Percentiles rank a stretch among this genome's conserved stretches.
Evolutionary conservation across 192 early-diverging fungal species (phyloP).

Genomic region (Dimargaris verticillata): DNA sequence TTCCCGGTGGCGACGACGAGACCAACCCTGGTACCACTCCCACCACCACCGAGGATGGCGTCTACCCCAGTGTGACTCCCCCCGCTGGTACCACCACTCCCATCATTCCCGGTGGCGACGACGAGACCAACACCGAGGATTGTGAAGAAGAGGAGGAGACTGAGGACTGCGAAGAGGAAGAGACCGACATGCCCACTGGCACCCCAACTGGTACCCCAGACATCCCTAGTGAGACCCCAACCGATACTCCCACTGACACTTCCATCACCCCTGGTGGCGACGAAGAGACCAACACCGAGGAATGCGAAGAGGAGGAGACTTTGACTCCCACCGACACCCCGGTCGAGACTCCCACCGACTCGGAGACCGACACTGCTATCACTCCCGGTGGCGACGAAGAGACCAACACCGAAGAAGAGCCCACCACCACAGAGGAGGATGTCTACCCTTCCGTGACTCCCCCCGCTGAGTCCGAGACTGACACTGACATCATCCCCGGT

Average conservation of each 20-base stretch:
- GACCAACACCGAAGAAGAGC: not conserved
- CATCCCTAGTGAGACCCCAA: too few species aligned
- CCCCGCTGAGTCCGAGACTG: too few species aligned
- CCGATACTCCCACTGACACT: not conserved
- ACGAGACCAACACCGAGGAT: not conserved
- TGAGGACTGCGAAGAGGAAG: not conserved
- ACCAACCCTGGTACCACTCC: not conserved
- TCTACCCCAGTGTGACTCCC: not conserved
- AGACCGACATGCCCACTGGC: not conserved
- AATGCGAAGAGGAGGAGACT: too few species aligned
- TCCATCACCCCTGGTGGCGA: not conserved
- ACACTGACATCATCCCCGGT: not conserved
- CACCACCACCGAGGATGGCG: not conserved
- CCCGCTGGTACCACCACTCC: not conserved
- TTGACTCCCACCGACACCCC: not conserved
- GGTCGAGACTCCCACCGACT: too few species aligned
- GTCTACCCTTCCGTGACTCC: too few species aligned
- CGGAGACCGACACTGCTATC: not conserved
- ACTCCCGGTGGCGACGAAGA: not conserved
- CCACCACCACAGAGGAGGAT: too few species aligned
- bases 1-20: not conserved
- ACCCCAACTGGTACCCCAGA: too few species aligned
- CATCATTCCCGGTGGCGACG: conserved; percentile 1
- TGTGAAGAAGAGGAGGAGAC: not conserved
- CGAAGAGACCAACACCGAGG: not conserved